These are phyloP conservation scores for Suillus paluster DNA, from an alignment of 768 basidiomycete genomes.

Conservation along the genomic window DNA sequence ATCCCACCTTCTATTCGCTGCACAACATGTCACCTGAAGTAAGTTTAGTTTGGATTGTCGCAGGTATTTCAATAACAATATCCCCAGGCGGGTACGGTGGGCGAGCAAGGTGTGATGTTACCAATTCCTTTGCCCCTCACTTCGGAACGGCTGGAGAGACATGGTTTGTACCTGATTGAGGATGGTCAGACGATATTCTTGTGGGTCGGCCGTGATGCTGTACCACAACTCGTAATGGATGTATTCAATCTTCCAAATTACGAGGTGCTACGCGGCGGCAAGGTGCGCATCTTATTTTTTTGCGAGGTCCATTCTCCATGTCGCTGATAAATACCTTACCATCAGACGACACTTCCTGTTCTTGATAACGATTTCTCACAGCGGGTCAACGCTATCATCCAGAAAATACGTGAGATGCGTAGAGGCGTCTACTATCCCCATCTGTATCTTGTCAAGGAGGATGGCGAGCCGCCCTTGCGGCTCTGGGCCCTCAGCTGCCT, in stretches of 20 bases:
- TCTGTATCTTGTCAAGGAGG: constrained; percentile 96
- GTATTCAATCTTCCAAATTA: constrained; percentile 92
- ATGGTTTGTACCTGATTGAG: constrained; percentile 96
- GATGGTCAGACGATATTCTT: constrained; percentile 98
- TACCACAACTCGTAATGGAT: constrained; percentile 92
- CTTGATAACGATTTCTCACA: constrained; percentile 97
- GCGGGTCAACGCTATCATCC: constrained; percentile 90
- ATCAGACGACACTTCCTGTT: constrained; percentile 82
- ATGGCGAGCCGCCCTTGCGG: constrained; percentile 92
- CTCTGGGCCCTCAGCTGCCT: constrained; percentile 95
- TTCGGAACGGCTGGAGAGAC: constrained; percentile 92
- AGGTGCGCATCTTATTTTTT: constrained; percentile 53
- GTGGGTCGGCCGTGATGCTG: constrained; percentile 97
- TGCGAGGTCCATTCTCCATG: neutral
- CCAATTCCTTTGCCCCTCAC: constrained; percentile 89
- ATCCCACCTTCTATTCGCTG: constrained; percentile 93
- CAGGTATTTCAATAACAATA: constrained; percentile 10
- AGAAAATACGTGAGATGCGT: constrained; percentile 94
- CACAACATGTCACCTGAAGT: constrained; percentile 97
- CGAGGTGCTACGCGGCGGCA: constrained; percentile 89
- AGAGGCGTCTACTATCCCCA: constrained; percentile 93
- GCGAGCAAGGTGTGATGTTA: constrained; percentile 85
- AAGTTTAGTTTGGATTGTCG: constrained; percentile 18
- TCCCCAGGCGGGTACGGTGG: constrained; percentile 83
- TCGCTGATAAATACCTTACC: constrained; percentile 8